Conservation (phyloP, 306 rosid genomes). For the Morella rubra region DNA sequence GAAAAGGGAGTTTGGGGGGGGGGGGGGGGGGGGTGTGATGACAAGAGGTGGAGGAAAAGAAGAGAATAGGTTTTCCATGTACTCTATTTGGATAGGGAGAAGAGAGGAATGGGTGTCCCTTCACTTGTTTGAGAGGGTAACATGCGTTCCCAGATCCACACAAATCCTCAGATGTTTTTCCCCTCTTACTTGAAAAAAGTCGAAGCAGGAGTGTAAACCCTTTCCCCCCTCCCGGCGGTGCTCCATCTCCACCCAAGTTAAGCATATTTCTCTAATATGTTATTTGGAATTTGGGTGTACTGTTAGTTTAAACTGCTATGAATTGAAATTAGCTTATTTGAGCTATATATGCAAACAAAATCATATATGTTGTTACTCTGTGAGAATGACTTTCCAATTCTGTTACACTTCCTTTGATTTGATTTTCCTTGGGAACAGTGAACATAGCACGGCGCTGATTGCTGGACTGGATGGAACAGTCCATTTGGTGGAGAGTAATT, state of each 20-base stretch:
- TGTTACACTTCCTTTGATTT: neutral
- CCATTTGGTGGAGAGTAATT: conserved; percentile 51
- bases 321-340: neutral
- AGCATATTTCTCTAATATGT: neutral
- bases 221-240: neutral
- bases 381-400: neutral
- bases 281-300: no score
- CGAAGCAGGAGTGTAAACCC: no score
- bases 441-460: conserved; percentile 44
- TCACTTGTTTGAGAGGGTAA: no score
- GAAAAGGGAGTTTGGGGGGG: neutral
- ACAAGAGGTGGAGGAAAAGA: neutral
- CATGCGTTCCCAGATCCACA: no score
- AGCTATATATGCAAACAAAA: no score
- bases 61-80: neutral
- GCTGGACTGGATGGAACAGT: conserved; percentile 65
- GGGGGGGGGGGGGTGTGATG: neutral
- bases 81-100: neutral
- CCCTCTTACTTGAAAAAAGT: neutral
- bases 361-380: neutral
- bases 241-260: neutral
- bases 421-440: conserved; percentile 33
- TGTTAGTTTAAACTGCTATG: no score
- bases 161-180: neutral
- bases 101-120: no score